These are phyloP conservation scores for Plasmodium vivax DNA, from an alignment of 169 alveolate species.

Conservation along the genomic window DNA sequence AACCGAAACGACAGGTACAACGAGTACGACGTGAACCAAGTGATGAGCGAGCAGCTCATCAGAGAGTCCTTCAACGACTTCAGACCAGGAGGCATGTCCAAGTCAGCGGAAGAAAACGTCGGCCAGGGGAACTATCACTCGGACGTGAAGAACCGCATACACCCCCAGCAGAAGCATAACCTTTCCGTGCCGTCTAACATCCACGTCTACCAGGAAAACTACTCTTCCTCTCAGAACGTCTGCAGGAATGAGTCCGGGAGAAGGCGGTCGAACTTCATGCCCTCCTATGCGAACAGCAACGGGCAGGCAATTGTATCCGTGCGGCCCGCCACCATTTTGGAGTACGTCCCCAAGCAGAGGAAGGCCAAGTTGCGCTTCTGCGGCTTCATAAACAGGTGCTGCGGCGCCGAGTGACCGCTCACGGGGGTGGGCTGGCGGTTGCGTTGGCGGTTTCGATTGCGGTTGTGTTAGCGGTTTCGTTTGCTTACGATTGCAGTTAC, in stretches of 20 bases:
- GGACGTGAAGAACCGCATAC: slow-evolving; percentile 3
- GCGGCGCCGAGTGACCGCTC: slow-evolving; percentile 30
- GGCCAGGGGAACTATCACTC: not conserved
- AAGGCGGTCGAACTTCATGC: slow-evolving; percentile 23
- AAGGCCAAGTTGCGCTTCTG: slow-evolving; percentile 34
- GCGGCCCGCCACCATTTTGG: slow-evolving; percentile 73
- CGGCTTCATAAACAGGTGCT: slow-evolving; percentile 50
- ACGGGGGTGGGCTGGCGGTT: not conserved
- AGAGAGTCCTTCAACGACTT: slow-evolving; percentile 19
- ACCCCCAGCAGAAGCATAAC: slow-evolving; percentile 3
- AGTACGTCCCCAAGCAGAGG: slow-evolving; percentile 40
- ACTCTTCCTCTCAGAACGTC: slow-evolving; percentile 25
- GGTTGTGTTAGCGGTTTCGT: not conserved
- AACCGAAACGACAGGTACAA: not conserved
- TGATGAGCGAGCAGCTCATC: slow-evolving; percentile 2
- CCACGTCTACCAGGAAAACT: slow-evolving; percentile 33
- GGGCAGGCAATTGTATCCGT: slow-evolving; percentile 74
- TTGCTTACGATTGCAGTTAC: not conserved
- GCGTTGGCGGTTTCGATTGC: too few relatives aligned
- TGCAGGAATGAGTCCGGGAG: slow-evolving; percentile 2
- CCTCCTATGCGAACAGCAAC: slow-evolving; percentile 73
- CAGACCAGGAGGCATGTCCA: not conserved
- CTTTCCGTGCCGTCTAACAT: slow-evolving; percentile 25
- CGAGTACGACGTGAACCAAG: slow-evolving; percentile 2
- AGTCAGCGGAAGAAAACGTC: not conserved